Evolutionary conservation across 805 yeast species (phyloP), one percentile per base, ranked within the genome.

Genomic region (Jamesozyma rosinii): DNA sequence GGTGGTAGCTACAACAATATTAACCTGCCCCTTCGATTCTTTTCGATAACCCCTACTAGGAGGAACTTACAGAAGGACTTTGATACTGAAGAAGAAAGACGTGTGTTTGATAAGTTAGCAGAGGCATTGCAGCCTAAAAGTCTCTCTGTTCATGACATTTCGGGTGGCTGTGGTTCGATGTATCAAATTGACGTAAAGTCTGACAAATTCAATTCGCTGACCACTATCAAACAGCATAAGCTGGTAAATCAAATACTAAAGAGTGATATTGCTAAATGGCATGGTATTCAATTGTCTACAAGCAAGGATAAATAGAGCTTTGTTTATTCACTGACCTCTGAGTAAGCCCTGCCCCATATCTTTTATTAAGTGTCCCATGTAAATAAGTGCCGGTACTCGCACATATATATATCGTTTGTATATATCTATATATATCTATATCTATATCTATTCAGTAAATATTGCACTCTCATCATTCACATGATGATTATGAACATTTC

Each of bases 91-190:
- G 62, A 81, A 54, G 95, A 88, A 61, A 59, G 67, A 41, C 70
- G 79, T 58, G 74, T 88, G 21, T 80, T 68, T 55, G 65, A 70
- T 21, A 77, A 77, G 44, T 67, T 88, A 33, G 54, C 69, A 10
- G 61, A 68, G 20, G 72, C 72, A 43, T 74, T 90, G 38, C 51
- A 67, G 5, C 97, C 98, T 1, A 61, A 65, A 26, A 64, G 63
- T 30, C 66, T 89, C 37, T 70, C 72, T 22, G 97, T 90, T 5
- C 69, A 72, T 49, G 97, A 90, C 59, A 79, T 90, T 8, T 81
- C 92, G 22, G 97, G 90, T 17, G 98, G 98, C 0, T 92, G 98
- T 65, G 98, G 98, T 1, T 88, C 97, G 5, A 92, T 92, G 98
- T 92, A 87, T 66, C 87, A 95, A 38, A 90, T 92, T 40, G 67